A percentile compares a stretch with the other conserved stretches of the same genome.
These are phyloP conservation scores for Diaporthe destruens DNA, from an alignment of 2,329 filamentous ascomycete species.

Conservation along the genomic window DNA sequence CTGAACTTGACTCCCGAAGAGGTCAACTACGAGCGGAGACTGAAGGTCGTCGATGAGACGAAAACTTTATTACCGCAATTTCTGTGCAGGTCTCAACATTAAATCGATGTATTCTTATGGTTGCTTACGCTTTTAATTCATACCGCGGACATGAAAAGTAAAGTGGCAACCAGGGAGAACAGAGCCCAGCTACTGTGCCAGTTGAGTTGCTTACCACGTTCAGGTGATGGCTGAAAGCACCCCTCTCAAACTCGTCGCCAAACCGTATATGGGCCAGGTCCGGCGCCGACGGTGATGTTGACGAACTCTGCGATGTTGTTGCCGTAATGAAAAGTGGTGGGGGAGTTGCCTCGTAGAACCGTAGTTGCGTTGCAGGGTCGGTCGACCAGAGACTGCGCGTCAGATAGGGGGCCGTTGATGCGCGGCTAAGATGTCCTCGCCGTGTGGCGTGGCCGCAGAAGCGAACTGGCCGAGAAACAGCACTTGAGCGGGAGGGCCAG, in stretches of 20 bases:
- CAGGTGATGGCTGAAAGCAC: conserved; percentile 55
- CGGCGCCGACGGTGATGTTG: conserved; percentile 48
- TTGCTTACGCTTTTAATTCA: background rate
- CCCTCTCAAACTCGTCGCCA: conserved; percentile 51
- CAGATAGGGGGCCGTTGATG: conserved; percentile 42
- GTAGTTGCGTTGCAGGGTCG: conserved; percentile 37
- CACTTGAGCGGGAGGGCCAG: background rate
- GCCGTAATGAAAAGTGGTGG: conserved; percentile 54
- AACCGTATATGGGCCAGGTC: conserved; percentile 44
- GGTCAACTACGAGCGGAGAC: too few relatives aligned
- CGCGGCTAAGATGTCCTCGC: conserved; percentile 44
- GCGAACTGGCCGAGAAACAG: background rate
- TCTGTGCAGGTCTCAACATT: fast-evolving
- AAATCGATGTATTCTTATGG: background rate
- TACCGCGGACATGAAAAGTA: background rate
- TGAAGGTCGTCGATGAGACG: background rate
- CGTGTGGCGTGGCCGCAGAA: conserved; percentile 34
- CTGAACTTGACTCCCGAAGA: background rate
- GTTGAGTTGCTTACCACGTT: conserved; percentile 48
- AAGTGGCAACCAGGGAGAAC: background rate
- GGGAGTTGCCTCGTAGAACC: conserved; percentile 44
- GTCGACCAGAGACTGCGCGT: conserved; percentile 43
- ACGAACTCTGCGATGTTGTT: conserved; percentile 56
- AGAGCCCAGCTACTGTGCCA: conserved; percentile 49
- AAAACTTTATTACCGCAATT: too few relatives aligned